A percentile compares a stretch with the other conserved stretches of the same genome.
Conservation (phyloP, 768 basidiomycete species). For the Rossbeevera mucosa region DNA sequence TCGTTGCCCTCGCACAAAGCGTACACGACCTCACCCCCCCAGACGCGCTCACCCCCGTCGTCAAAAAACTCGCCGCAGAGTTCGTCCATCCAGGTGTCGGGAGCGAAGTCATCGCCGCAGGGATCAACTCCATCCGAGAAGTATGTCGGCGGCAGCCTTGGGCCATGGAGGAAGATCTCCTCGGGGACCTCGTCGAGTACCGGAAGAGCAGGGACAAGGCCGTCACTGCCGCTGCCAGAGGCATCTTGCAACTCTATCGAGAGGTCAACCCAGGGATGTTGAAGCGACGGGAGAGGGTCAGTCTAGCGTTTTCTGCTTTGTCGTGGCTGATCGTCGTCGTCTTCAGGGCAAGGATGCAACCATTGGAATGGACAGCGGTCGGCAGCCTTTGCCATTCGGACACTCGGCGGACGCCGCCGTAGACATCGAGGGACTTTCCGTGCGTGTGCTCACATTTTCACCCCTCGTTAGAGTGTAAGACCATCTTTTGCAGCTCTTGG, state of each 20-base stretch:
- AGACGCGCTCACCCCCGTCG: conserved; percentile 82
- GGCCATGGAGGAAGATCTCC: conserved; percentile 93
- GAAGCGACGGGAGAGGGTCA: conserved; percentile 79
- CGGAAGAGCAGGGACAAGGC: conserved; percentile 93
- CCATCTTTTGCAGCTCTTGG: conserved; percentile 57
- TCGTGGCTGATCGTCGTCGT: conserved; percentile 1
- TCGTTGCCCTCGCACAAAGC: conserved; percentile 90
- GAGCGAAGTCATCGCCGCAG: conserved; percentile 91
- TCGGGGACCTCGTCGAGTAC: conserved; percentile 92
- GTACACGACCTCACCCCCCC: conserved; percentile 95
- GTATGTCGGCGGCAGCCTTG: conserved; percentile 93
- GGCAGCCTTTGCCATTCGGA: conserved; percentile 76
- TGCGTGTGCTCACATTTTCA: conserved; percentile 35
- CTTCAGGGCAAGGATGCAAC: conserved; percentile 83
- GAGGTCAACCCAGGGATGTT: conserved; percentile 94
- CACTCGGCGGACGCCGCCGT: conserved; percentile 68
- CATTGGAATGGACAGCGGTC: conserved; percentile 64
- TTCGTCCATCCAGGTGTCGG: conserved; percentile 98
- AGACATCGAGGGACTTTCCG: conserved; percentile 86
- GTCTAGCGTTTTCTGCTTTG: conserved; percentile 18
- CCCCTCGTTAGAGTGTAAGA: not conserved
- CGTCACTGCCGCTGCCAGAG: conserved; percentile 84
- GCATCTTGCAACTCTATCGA: conserved; percentile 85
- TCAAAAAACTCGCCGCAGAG: conserved; percentile 89
- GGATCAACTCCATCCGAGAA: conserved; percentile 93